Percentiles rank a stretch among this genome's conserved stretches.
phyloP scores from a whole-genome alignment of 768 basidiomycete species.

The Tremella fuciformis region DNA sequence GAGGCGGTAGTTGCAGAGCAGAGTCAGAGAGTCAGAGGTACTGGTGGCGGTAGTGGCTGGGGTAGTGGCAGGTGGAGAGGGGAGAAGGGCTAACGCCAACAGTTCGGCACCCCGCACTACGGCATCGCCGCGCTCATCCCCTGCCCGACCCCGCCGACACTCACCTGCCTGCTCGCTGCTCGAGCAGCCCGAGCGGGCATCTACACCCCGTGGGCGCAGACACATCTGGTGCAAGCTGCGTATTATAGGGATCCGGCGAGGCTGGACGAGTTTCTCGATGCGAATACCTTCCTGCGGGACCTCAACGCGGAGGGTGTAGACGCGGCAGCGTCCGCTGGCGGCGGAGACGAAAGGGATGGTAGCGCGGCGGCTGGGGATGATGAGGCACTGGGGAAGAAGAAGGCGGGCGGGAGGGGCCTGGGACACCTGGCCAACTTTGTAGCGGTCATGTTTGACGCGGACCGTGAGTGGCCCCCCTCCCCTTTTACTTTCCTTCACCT shows the following conservation, averaged over 20 bases:
- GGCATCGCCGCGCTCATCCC: slow-evolving; percentile 53
- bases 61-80: not conserved
- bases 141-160: slow-evolving; percentile 50
- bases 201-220: slow-evolving; percentile 48
- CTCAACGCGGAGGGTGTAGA: slow-evolving; percentile 49
- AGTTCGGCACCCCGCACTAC: slow-evolving; percentile 52
- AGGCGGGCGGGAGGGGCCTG: slow-evolving; percentile 26
- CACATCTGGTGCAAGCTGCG: slow-evolving; percentile 51
- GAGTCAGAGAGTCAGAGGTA: too few species aligned
- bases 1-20: too few species aligned
- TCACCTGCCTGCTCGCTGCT: slow-evolving; percentile 47
- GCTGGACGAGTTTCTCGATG: slow-evolving; percentile 49
- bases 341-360: not conserved
- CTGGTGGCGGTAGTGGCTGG: not conserved
- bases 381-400: slow-evolving; percentile 12
- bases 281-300: slow-evolving; percentile 48
- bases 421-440: slow-evolving; percentile 34
- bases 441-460: slow-evolving; percentile 46
- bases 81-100: not conserved
- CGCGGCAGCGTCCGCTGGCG: not conserved
- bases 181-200: slow-evolving; percentile 47
- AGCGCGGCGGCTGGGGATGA: slow-evolving; percentile 10
- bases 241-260: slow-evolving; percentile 53
- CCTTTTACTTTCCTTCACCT: not conserved
- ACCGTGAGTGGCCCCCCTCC: slow-evolving; percentile 33